Conservation (phyloP, 2,329 filamentous ascomycete genomes). For the Periconia sp. region DNA sequence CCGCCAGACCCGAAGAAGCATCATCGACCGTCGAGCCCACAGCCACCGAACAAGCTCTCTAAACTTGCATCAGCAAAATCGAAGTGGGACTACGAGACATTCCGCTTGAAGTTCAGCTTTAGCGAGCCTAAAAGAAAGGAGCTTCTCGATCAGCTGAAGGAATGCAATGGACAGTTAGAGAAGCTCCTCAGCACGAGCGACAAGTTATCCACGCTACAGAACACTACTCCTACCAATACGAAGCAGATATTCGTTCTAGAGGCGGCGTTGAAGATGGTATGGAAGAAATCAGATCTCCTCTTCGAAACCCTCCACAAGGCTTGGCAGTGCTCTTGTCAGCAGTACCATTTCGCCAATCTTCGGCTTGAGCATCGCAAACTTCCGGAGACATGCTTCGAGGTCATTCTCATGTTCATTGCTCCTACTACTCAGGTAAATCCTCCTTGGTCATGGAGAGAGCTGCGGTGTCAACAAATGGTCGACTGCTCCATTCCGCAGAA, state of each 20-base stretch:
- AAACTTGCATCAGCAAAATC: slow-evolving; percentile 8
- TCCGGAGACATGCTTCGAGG: slow-evolving; percentile 22
- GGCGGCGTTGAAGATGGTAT: slow-evolving; percentile 14
- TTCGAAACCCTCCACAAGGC: slow-evolving; percentile 23
- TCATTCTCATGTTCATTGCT: slow-evolving; percentile 23
- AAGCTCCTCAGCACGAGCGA: slow-evolving; percentile 26
- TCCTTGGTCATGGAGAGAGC: slow-evolving; percentile 20
- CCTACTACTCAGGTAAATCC: slow-evolving; percentile 7
- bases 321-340: slow-evolving; percentile 26
- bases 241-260: slow-evolving; percentile 16
- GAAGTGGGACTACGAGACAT: slow-evolving; percentile 20
- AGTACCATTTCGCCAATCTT: slow-evolving; percentile 27
- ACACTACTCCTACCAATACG: slow-evolving; percentile 2
- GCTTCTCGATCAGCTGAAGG: slow-evolving; percentile 21
- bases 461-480: slow-evolving; percentile 18
- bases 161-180: slow-evolving; percentile 23
- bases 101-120: slow-evolving; percentile 23
- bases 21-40: slow-evolving; percentile 1
- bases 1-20: slow-evolving; percentile 4
- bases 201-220: slow-evolving; percentile 16
- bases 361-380: slow-evolving; percentile 27
- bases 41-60: slow-evolving; percentile 6
- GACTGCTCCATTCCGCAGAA: slow-evolving; percentile 9
- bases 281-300: slow-evolving; percentile 19
- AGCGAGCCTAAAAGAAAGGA: slow-evolving; percentile 14